Conservation (phyloP, 208 protist species). For the Lotmaria passim region DNA sequence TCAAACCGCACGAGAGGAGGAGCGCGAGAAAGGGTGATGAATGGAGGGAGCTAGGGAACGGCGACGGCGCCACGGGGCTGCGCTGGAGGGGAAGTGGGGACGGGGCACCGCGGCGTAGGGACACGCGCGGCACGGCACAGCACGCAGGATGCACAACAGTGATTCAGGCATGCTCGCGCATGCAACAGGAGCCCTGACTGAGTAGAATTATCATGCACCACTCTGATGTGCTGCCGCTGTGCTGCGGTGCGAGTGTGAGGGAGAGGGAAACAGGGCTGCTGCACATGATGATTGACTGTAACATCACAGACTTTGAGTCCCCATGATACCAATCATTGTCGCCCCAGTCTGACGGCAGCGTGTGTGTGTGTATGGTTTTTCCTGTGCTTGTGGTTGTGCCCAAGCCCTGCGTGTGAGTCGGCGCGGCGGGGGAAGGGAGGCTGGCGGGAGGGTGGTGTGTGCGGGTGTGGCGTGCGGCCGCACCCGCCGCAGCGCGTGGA, state of each 20-base stretch:
- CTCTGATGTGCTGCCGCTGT: not conserved
- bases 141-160: constrained; percentile 26
- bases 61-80: no score
- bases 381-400: no score
- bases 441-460: no score
- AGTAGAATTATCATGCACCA: constrained; percentile 3
- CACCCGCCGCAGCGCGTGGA: not conserved
- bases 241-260: no score
- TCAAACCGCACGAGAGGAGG: constrained; percentile 22
- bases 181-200: constrained; percentile 20
- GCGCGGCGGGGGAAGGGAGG: no score
- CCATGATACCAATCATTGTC: constrained; percentile 22
- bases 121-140: not conserved
- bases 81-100: no score
- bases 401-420: no score
- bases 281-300: constrained; percentile 27
- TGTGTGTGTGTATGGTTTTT: no score
- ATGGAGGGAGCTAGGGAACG: not conserved
- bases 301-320: constrained; percentile 27
- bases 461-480: not conserved
- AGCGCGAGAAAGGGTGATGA: not conserved
- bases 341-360: constrained; percentile 14
- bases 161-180: constrained; percentile 19
- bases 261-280: not conserved
- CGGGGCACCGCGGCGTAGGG: no score